phyloP scores from a whole-genome alignment of 257 asterid genomes.

The Ilex aquifolium region DNA sequence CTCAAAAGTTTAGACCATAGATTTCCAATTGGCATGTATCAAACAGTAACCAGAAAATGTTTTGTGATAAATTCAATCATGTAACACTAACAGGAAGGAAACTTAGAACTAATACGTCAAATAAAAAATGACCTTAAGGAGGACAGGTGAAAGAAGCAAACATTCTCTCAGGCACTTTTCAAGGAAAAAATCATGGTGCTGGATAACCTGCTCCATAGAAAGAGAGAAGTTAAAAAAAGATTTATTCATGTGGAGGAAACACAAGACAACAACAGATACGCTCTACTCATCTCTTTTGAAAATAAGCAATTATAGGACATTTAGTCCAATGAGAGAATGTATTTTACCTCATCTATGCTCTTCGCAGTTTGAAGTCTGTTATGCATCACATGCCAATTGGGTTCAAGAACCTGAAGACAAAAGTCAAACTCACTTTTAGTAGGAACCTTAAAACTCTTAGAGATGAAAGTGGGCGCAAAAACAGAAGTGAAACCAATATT shows the following conservation, averaged over 20 bases:
- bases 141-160: constrained; percentile 84
- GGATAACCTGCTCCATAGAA: constrained; percentile 63
- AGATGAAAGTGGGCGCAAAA: background rate
- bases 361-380: constrained; percentile 87
- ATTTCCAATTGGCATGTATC: background rate
- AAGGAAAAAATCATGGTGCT: constrained; percentile 86
- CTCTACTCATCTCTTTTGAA: no score
- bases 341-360: constrained; percentile 88
- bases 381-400: constrained; percentile 94
- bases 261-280: constrained; percentile 4
- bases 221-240: constrained; percentile 14
- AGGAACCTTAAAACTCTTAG: constrained; percentile 2
- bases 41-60: background rate
- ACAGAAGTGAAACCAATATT: no score
- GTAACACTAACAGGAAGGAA: background rate
- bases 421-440: background rate
- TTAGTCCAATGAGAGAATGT: background rate
- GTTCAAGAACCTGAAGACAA: constrained; percentile 82
- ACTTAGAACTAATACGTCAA: constrained; percentile 2
- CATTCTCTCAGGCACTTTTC: constrained; percentile 93
- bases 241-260: background rate
- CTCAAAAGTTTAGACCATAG: no score
- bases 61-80: background rate
- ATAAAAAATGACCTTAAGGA: constrained; percentile 62
- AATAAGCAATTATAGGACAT: no score